Evolutionary conservation across 1,284 basidiomycete species (phyloP), one percentile per base, ranked within the genome.

Genomic region (Coniophora puteana): DNA sequence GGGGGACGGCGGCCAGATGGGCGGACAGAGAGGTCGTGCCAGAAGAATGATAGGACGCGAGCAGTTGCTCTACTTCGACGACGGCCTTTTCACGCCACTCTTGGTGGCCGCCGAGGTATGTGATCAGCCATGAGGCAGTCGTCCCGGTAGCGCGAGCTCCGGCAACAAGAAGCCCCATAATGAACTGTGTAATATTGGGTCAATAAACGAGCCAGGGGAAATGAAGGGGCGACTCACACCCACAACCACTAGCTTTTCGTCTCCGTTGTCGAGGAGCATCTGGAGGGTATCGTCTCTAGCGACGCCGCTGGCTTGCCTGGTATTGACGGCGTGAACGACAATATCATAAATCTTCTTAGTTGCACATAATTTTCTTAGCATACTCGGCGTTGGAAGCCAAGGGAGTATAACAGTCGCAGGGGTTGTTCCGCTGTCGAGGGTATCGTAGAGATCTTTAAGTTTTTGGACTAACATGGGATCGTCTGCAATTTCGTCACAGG

Each of bases 271-370:
- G 33, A 87, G 58, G 33, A 87, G 71, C 68, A 83, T 77, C 50
- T 87, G 84, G 22, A 87, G 67, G 4, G 81, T 80, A 50, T 87
- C 83, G 46, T 82, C 71, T 42, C 68, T 68, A 34, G 69, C 59
- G 31, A 72, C 59, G n/a, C 76, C 78, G 49, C 72, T 77, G 46
- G 70, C 57, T 51, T 76, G 58, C 46, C 83, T 68, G 24, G 67
- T 61, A 41, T 72, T 68, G 46, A 87, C 74, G 28, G 76, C 76
- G 16, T 59, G 58, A 40, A 68, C 66, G 40, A 87, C 59, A 49
- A 86, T 84, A 49, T 80, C 74, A 54, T 86, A 85, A 44, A 87
- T 80, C 47, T 76, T 66, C 58, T 83, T 85, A 21, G 84, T 86
- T 11, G 83, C 77, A 55, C 76, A 70, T 23, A 84, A 55, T 54